Percentiles rank a stretch among this genome's conserved stretches.
These are phyloP conservation scores for Hygrophorus russula DNA, from an alignment of 768 basidiomycete genomes.

Conservation along the genomic window DNA sequence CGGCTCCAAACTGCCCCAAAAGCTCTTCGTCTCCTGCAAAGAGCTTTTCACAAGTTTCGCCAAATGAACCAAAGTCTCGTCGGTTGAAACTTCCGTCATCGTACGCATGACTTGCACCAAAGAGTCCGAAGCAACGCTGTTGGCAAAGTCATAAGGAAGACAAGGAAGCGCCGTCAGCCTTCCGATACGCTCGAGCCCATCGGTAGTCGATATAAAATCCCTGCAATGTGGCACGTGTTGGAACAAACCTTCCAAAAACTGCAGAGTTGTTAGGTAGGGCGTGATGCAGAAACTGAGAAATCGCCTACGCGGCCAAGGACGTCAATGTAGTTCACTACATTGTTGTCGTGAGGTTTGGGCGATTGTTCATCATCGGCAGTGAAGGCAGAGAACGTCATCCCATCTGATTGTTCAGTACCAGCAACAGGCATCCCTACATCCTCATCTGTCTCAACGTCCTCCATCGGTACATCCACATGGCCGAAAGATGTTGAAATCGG, in stretches of 20 bases:
- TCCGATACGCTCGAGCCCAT: conserved; percentile 67
- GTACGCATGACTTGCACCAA: conserved; percentile 83
- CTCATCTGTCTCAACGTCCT: conserved; percentile 24
- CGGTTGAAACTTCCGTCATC: conserved; percentile 78
- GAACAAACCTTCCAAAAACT: conserved; percentile 94
- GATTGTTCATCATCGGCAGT: conserved; percentile 26
- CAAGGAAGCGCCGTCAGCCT: conserved; percentile 75
- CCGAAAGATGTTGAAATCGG: conserved; percentile 16
- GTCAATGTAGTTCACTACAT: conserved; percentile 69
- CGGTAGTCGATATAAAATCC: conserved; percentile 71
- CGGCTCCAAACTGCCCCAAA: conserved; percentile 49
- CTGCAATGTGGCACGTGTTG: conserved; percentile 83
- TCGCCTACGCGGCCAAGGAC: conserved; percentile 59
- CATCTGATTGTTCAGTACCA: conserved; percentile 8
- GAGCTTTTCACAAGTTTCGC: conserved; percentile 60
- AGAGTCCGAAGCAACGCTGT: conserved; percentile 76
- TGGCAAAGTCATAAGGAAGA: conserved; percentile 81
- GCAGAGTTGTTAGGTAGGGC: no score
- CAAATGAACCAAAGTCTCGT: conserved; percentile 62
- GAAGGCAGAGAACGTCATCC: conserved; percentile 10
- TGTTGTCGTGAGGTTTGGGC: conserved; percentile 58
- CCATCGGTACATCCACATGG: conserved; percentile 35
- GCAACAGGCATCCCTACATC: conserved; percentile 8
- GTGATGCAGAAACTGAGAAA: not conserved
- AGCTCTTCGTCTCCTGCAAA: conserved; percentile 53